phyloP scores from a whole-genome alignment of 441 rosid genomes.

The Pelargonium fulgidum region DNA sequence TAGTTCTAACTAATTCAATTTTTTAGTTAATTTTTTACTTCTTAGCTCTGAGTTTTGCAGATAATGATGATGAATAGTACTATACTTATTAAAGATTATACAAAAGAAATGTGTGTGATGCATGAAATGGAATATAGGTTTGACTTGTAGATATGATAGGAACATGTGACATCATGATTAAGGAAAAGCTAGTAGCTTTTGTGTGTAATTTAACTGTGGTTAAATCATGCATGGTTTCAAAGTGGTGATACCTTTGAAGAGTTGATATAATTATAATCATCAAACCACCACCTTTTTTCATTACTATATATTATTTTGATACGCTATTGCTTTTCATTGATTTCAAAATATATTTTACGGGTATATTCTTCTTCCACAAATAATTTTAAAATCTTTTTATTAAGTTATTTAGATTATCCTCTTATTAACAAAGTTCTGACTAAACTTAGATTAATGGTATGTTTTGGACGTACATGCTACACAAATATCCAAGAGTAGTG shows the following conservation, averaged over 20 bases:
- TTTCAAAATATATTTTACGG: no score
- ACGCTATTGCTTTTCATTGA: no score
- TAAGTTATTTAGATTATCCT: no score
- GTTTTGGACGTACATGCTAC: not conserved
- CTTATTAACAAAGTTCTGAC: no score
- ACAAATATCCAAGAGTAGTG: not conserved
- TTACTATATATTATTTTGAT: not conserved
- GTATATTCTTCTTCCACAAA: no score
- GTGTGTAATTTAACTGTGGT: not conserved
- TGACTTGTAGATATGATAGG: not conserved
- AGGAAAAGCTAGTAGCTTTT: conserved; percentile 2
- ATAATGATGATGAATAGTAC: no score
- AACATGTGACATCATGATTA: conserved; percentile 4
- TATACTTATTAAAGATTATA: no score
- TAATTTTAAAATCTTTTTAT: no score
- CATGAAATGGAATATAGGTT: not conserved
- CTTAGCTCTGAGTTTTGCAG: no score
- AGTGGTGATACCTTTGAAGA: not conserved
- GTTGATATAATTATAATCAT: not conserved
- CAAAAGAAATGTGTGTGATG: no score
- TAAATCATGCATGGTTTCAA: not conserved
- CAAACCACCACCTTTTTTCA: not conserved
- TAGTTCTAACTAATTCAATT: no score
- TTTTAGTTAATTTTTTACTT: no score
- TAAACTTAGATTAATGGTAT: not conserved